These are phyloP conservation scores for Lactifluus pinguis DNA, from an alignment of 768 basidiomycete genomes.

Conservation along the genomic window DNA sequence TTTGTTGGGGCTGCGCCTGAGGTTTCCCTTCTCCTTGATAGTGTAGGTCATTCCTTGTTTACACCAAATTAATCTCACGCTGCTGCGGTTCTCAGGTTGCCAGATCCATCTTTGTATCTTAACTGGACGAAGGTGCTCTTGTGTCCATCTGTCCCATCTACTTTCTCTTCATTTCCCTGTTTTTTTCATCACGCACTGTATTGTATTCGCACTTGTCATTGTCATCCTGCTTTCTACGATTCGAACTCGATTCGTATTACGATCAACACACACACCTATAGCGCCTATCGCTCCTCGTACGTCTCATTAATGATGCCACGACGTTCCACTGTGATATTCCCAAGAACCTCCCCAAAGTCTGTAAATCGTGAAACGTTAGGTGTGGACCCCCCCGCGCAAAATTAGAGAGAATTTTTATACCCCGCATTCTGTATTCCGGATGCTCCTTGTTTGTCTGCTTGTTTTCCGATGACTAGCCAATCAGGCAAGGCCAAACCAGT, in stretches of 20 bases:
- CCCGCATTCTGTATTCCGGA: conserved; percentile 73
- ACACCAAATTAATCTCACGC: conserved; percentile 12
- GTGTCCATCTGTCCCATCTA: conserved; percentile 61
- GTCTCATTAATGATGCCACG: conserved; percentile 22
- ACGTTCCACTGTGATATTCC: conserved; percentile 30
- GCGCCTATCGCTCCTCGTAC: conserved; percentile 28
- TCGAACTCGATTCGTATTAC: conserved; percentile 37
- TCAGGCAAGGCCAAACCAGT: conserved; percentile 73
- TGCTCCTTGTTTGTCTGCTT: conserved; percentile 50
- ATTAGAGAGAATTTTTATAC: conserved; percentile 34
- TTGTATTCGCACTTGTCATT: conserved; percentile 62
- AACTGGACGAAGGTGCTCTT: conserved; percentile 23
- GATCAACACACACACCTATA: conserved; percentile 30
- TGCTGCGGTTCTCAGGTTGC: conserved; percentile 46
- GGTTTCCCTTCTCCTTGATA: conserved; percentile 76
- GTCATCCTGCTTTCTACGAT: conserved; percentile 34
- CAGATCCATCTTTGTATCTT: conserved; percentile 67
- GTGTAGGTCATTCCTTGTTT: conserved; percentile 40
- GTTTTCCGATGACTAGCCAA: conserved; percentile 57
- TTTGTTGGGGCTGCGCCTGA: conserved; percentile 81
- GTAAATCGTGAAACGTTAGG: conserved; percentile 17
- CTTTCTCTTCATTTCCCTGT: conserved; percentile 31
- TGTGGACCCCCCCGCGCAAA: neutral
- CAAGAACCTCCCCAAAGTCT: conserved; percentile 29
- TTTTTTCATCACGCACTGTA: conserved; percentile 63